Base-by-base conservation (phyloP, 192 early-diverging fungal genomes). In the Linnemannia hyalina region DNA sequence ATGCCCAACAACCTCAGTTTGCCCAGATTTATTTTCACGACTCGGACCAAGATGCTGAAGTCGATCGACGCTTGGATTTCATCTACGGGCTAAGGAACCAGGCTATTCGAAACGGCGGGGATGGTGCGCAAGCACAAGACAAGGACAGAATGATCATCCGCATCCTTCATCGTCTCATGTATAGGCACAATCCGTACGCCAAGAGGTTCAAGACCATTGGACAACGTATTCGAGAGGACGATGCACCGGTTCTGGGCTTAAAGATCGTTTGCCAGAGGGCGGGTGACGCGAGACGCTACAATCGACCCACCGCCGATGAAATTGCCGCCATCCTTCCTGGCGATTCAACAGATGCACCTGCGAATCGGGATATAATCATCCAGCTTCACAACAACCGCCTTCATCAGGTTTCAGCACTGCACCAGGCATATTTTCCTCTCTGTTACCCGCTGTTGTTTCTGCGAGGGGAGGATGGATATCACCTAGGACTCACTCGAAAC, bases 181-280 rank as follows among this genome's bases (percentile, higher is more conserved):
- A 74, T 49, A 41, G 47, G 47, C 36, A 29, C 73, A 74, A 74
- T 74, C 73, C 73, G 47, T 74, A 74, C 18, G 73, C 73, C 32
- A 74, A 46, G 16, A 38, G 42, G 5, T 49, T 35, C 26, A 73
- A 49, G 23, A 32, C 29, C 42, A 32, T 73, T 6, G 69, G 69
- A 41, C 0, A 70, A 0, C 68, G 68, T 42, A 70, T 70, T n/a
- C 69, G 69, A 38, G 35, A 0, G 0, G 69, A 70, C 18, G 10
- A 73, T 42, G 41, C 26, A 23, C 72, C 23, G 3, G 41, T 73
- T 52, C 72, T 73, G 18, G 41, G 41, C 42, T 9, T 73, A 15
- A n/a, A n/a, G n/a, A n/a, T n/a, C n/a, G n/a, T n/a, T n/a, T n/a
- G n/a, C n/a, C n/a, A n/a, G n/a, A n/a, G n/a, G n/a, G n/a, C n/a